Conservation (phyloP, 768 basidiomycete species). For the Candolleomyces eurysporus region DNA sequence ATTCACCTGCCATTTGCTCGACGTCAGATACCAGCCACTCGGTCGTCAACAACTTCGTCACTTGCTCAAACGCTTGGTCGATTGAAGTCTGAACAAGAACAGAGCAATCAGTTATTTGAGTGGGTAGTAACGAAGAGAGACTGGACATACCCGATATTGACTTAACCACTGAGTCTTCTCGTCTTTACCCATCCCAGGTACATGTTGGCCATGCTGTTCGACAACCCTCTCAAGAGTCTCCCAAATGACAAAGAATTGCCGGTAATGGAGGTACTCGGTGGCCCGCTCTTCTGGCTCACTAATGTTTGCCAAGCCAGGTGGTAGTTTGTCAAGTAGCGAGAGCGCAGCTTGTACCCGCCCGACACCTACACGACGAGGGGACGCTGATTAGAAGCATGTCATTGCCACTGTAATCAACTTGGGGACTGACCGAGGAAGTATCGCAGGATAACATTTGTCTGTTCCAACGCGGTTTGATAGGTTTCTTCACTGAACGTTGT, state of each 20-base stretch:
- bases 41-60: slow-evolving; percentile 67
- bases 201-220: slow-evolving; percentile 58
- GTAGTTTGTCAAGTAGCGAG: slow-evolving; percentile 55
- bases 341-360: slow-evolving; percentile 73
- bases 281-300: slow-evolving; percentile 68
- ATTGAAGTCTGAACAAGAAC: slow-evolving; percentile 45
- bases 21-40: slow-evolving; percentile 72
- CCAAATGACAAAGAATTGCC: slow-evolving; percentile 79
- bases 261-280: slow-evolving; percentile 75
- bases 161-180: slow-evolving; percentile 57
- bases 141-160: slow-evolving; percentile 57
- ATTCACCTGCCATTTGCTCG: slow-evolving; percentile 40
- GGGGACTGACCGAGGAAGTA: slow-evolving; percentile 77
- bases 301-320: slow-evolving; percentile 59
- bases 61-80: slow-evolving; percentile 61
- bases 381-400: background rate
- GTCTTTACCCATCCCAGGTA: slow-evolving; percentile 57
- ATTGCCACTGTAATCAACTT: background rate
- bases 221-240: slow-evolving; percentile 59
- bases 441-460: slow-evolving; percentile 84
- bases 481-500: slow-evolving; percentile 77
- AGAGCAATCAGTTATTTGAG: background rate
- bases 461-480: slow-evolving; percentile 74
- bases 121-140: background rate
- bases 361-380: slow-evolving; percentile 43